Evolutionary conservation across 176 grass and related monocot species (phyloP).

Genomic region (Cenchrus americanus): DNA sequence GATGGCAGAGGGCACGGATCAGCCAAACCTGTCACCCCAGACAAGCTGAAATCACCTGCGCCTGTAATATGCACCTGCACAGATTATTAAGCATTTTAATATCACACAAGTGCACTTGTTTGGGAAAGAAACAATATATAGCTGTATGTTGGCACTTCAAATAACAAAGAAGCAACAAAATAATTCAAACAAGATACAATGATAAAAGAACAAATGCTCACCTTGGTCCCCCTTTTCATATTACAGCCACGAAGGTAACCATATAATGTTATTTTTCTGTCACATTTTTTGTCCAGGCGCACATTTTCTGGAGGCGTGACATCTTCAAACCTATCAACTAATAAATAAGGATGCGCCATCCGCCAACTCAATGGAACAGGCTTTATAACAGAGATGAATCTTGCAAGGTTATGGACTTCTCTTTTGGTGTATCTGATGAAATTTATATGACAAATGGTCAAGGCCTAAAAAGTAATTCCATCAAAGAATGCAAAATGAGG

Average conservation of each 20-base stretch:
- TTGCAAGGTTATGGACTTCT: constrained; percentile 96
- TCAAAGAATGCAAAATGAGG: not conserved
- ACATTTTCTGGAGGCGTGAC: constrained; percentile 79
- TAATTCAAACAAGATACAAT: constrained; percentile 28
- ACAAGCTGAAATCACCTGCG: constrained; percentile 85
- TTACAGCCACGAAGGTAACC: constrained; percentile 98
- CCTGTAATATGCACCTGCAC: constrained; percentile 93
- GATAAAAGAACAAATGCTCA: constrained; percentile 41
- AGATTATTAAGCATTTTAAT: constrained; percentile 34
- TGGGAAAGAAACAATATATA: not conserved
- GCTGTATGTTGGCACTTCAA: not conserved
- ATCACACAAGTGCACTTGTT: not conserved
- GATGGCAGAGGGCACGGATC: constrained; percentile 98
- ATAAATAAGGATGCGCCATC: constrained; percentile 89
- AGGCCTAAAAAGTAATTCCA: not conserved
- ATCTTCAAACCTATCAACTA: constrained; percentile 97
- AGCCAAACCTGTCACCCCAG: constrained; percentile 76
- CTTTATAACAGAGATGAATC: constrained; percentile 94
- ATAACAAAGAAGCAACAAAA: constrained; percentile 32
- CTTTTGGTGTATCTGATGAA: constrained; percentile 81
- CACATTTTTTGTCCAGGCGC: constrained; percentile 77
- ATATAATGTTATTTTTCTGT: constrained; percentile 94
- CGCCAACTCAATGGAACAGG: constrained; percentile 76
- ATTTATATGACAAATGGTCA: not conserved
- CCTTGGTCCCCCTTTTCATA: constrained; percentile 95